Evolutionary conservation across 306 rosid genomes (phyloP), one percentile per base, ranked within the genome.

Genomic region (Trifolium repens): DNA sequence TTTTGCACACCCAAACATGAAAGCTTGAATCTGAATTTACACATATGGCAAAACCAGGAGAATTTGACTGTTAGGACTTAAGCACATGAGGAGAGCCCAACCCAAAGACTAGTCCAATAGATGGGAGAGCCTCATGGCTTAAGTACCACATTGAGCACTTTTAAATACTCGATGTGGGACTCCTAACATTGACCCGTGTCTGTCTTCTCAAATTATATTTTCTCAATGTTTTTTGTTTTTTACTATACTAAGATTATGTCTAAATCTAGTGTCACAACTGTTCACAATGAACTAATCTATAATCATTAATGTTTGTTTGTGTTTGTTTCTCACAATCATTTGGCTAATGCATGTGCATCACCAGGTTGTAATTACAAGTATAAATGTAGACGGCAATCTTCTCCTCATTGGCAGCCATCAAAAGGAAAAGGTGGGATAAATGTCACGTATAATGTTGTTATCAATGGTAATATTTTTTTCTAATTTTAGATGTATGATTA

Each of bases 361-460:
- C 39, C 88, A 92, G 96, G 91, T 92, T 79, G 90, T 92, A 78
- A 76, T 92, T 74, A 73, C 77, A 73, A 89, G 97, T 87, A 85
- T 87, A 77, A 82, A 59, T 43, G 9, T 73, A 26, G 69, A 73
- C 43, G 77, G 77, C 58, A 73, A 15, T 58, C 77, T 73, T 73
- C 68, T 73, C 69, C 77, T 73, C 69, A 73, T 73, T 43, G 77
- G 77, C 5, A 58, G 77, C 69, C 2, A 58, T 73, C 68, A 14
- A 73, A 73, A 73, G 69, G 77, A 73, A 73, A 73, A 73, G 77
- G 77, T 73, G 67, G 77, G 77, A 58, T 73, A 73, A 59, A 73
- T 73, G 77, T 73, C 68, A 73, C 16, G 67, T 69, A 81, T 88
- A 60, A 61, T 62, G 71, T 61, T 61, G 32, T 74, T 60, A 61